Evolutionary conservation across 73 alveolate genomes (phyloP).

Genomic region (Paramecium primaurelia): DNA sequence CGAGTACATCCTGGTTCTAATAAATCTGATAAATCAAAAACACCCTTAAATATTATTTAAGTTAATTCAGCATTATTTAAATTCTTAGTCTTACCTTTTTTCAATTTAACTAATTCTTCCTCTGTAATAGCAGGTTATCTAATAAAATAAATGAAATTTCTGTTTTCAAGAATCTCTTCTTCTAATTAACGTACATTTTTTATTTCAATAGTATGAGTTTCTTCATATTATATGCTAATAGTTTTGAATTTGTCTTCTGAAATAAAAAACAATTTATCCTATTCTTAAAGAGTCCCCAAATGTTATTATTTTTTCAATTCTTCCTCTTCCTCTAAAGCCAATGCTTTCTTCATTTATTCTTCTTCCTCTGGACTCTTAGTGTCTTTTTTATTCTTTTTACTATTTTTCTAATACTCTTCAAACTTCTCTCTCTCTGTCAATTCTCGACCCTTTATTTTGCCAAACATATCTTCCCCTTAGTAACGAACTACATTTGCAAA

Average conservation of each 20-base stretch:
- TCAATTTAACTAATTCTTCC: constrained; percentile 58
- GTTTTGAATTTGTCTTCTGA: constrained; percentile 74
- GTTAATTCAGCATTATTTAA: constrained; percentile 44
- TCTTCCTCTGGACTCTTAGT: constrained; percentile 76
- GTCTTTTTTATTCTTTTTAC: constrained; percentile 63
- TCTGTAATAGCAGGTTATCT: constrained; percentile 53
- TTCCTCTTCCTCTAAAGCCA: constrained; percentile 75
- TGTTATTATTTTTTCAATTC: constrained; percentile 69
- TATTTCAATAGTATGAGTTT: constrained; percentile 67
- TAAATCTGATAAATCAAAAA: constrained; percentile 82
- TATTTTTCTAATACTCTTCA: constrained; percentile 73
- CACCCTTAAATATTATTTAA: constrained; percentile 63
- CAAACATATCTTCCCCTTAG: constrained; percentile 53
- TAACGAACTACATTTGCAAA: constrained; percentile 63
- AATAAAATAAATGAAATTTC: constrained; percentile 29
- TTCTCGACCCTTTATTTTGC: constrained; percentile 72
- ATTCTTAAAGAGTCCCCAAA: constrained; percentile 70
- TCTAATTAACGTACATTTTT: constrained; percentile 72
- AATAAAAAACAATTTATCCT: constrained; percentile 68
- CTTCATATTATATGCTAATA: constrained; percentile 69
- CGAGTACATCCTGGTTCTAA: constrained; percentile 80
- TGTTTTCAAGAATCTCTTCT: constrained; percentile 62
- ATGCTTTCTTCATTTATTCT: constrained; percentile 63
- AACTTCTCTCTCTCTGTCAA: constrained; percentile 75
- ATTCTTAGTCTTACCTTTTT: constrained; percentile 45